Conservation (phyloP, 192 early-diverging fungal genomes). For the Umbelopsis sp. region DNA sequence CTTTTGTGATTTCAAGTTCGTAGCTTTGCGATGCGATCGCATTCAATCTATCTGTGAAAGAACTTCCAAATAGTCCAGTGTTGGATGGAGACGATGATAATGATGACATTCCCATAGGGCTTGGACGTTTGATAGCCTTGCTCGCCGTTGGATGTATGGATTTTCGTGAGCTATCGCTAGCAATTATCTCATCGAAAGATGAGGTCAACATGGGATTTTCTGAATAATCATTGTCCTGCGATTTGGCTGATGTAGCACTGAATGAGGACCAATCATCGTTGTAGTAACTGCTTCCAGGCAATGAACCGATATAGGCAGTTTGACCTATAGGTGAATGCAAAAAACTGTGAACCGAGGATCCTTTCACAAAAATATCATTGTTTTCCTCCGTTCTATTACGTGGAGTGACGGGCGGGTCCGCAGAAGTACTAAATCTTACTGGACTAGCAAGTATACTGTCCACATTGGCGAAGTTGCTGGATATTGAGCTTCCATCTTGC, state of each 20-base stretch:
- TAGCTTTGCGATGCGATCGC: background rate
- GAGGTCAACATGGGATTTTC: constrained; percentile 45
- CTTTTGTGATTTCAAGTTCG: constrained; percentile 5
- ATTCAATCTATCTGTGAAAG: background rate
- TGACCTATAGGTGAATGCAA: background rate
- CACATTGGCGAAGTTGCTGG: too few species aligned
- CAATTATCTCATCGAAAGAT: constrained; percentile 56
- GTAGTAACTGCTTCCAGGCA: background rate
- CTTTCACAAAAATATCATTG: too few species aligned
- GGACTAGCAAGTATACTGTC: too few species aligned
- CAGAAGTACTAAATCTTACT: too few species aligned
- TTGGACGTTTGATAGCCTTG: too few species aligned
- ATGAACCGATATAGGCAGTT: background rate
- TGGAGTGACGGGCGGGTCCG: too few species aligned
- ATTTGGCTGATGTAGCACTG: background rate
- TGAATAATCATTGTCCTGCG: background rate
- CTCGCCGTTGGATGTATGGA: background rate
- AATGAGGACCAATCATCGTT: background rate
- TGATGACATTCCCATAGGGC: background rate
- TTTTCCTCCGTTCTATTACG: too few species aligned
- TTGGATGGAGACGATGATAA: background rate
- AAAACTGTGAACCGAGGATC: too few species aligned
- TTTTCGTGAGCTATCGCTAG: constrained; percentile 29
- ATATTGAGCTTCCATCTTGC: too few species aligned
- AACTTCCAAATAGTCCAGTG: background rate